These are phyloP conservation scores for Backusella parvicylindrica DNA, from an alignment of 192 early-diverging fungal species.

Conservation along the genomic window DNA sequence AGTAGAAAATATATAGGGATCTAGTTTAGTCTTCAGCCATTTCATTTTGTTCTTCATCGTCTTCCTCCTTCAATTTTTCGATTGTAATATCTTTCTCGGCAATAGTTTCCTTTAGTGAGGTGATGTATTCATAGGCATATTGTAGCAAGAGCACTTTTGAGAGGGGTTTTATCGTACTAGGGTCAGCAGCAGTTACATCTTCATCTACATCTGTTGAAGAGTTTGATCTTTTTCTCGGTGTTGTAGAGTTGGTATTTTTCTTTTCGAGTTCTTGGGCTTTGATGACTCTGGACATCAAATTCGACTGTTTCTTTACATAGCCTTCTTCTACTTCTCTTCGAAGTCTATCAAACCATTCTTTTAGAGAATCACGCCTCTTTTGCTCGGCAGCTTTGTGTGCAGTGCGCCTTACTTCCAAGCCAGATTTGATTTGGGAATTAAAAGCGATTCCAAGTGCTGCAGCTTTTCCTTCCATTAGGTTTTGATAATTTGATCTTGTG, in stretches of 20 bases:
- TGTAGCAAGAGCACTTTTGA: conserved; percentile 31
- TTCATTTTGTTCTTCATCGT: neutral
- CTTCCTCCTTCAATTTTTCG: neutral
- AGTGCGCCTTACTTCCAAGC: conserved; percentile 76
- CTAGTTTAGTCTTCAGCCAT: neutral
- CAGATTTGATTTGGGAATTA: conserved; percentile 68
- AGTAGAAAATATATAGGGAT: neutral
- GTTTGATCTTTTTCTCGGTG: neutral
- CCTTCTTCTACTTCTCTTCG: conserved; percentile 62
- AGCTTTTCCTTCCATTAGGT: conserved; percentile 81
- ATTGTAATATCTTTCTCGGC: conserved; percentile 16
- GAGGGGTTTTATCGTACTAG: conserved; percentile 15
- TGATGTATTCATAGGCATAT: conserved; percentile 35
- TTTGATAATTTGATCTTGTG: conserved; percentile 75
- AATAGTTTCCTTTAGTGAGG: conserved; percentile 15
- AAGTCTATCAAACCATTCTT: conserved; percentile 84
- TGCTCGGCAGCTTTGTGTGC: conserved; percentile 97
- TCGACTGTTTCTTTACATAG: conserved; percentile 21
- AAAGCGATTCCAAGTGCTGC: conserved; percentile 74
- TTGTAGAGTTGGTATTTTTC: neutral
- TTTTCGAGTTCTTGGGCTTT: conserved; percentile 22
- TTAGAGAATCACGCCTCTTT: conserved; percentile 90
- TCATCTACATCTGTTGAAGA: neutral
- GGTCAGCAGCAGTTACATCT: neutral
- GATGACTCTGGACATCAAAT: conserved; percentile 15